Conservation (phyloP, 768 basidiomycete species). For the Russula ochroleuca region DNA sequence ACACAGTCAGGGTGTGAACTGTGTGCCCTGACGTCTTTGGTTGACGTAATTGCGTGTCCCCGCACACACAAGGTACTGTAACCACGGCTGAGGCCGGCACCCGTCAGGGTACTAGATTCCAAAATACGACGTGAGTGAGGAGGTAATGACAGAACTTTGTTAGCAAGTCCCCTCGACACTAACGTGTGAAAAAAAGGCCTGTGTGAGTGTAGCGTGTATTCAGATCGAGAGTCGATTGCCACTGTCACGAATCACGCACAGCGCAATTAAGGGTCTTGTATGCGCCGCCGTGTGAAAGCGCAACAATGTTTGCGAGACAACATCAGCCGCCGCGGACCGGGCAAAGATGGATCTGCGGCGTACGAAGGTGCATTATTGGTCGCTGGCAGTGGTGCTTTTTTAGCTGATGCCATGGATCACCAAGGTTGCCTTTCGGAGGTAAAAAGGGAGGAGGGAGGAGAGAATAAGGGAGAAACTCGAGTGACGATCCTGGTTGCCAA, state of each 20-base stretch:
- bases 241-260: conserved; percentile 5
- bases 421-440: conserved; percentile 13
- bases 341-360: conserved; percentile 16
- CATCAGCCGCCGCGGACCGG: conserved; percentile 18
- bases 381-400: background rate
- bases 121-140: conserved; percentile 4
- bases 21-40: background rate
- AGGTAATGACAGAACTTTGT: conserved; percentile 21
- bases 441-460: background rate
- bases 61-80: background rate
- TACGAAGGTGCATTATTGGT: conserved; percentile 3
- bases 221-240: conserved; percentile 13
- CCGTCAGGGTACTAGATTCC: background rate
- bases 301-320: conserved; percentile 1
- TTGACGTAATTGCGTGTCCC: background rate
- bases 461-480: background rate
- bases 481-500: conserved; percentile 23
- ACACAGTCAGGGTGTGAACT: too few relatives aligned
- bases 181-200: conserved; percentile 16
- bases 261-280: background rate
- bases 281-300: conserved; percentile 15
- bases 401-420: background rate
- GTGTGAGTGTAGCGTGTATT: background rate
- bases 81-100: conserved; percentile 7
- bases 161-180: background rate